Base-by-base conservation (phyloP, 345 rosid species). In the Rubroshorea leprosula region DNA sequence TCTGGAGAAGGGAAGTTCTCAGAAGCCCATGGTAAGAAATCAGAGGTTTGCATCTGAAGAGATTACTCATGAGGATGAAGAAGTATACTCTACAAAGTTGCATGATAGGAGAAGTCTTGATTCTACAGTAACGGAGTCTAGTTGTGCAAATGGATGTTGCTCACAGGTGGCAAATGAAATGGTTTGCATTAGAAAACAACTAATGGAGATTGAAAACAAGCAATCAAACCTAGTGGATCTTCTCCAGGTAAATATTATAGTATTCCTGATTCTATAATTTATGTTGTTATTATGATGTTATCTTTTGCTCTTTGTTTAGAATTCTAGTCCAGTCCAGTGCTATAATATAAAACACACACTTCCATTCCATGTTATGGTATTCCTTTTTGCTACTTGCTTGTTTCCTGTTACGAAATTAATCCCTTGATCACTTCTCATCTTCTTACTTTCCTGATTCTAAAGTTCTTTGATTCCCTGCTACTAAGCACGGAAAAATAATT, bases 131-230 rank as follows among this genome's bases (percentile, higher is more conserved):
- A 86, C 87, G 41, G 89, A 80, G 26, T 70, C 81, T 53, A 77
- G 80, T 68, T 72, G 72, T 53, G 90, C 76, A 66, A 67, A 68
- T 53, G 80, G 80, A 45, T 88, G 84, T 58, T 91, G 83, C 69
- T 76, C 80, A 45, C 85, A 80, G 69, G 65, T 76, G 39, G 74
- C 70, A 43, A 70, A 64, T 69, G 92, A 89, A 74, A 83, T 92
- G 85, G 72, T 69, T 75, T 77, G 62, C 77, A 78, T 92, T 19
- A 83, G 77, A 65, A 80, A 83, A 68, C 92, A 92, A 57, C 95
- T 89, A 70, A 67, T 65, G 62, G 95, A 81, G 65, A 83, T 92
- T 18, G 96, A 89, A 69, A 81, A 67, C 66, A 84, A 76, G 68
- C 95, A 89, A 62, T 78, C 87, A 20, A 81, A 53, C 63, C 54